Conservation (phyloP, 495 filamentous ascomycete species). For the Trichocladium uniseriatum region DNA sequence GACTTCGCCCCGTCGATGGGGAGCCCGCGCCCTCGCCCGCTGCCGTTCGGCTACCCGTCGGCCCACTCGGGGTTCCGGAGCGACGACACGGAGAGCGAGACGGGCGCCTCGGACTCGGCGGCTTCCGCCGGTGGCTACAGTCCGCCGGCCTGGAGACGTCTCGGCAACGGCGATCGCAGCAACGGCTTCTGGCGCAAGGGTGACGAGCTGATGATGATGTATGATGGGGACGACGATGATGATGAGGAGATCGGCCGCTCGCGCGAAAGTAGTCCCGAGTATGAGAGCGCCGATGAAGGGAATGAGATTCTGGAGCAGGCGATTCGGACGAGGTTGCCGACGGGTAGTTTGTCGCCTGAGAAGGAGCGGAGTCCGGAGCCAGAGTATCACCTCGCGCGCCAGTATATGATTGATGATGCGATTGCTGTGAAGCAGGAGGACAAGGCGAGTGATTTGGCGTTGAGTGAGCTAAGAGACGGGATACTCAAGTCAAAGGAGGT, state of each 20-base stretch:
- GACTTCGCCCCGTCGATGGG: slow-evolving; percentile 55
- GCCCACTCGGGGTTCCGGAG: slow-evolving; percentile 70
- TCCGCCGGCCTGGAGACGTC: slow-evolving; percentile 47
- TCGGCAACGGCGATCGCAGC: slow-evolving; percentile 44
- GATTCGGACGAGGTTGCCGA: slow-evolving; percentile 42
- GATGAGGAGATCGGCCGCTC: slow-evolving; percentile 5
- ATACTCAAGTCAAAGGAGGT: slow-evolving; percentile 6
- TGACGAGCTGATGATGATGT: slow-evolving; percentile 26
- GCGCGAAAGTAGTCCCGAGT: slow-evolving; percentile 25
- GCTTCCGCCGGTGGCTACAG: slow-evolving; percentile 44
- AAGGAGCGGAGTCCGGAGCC: slow-evolving; percentile 41
- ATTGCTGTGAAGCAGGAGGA: slow-evolving; percentile 27
- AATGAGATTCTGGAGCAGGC: slow-evolving; percentile 40
- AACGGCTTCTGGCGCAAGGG: slow-evolving; percentile 45
- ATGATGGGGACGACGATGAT: slow-evolving; percentile 15
- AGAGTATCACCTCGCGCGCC: slow-evolving; percentile 22
- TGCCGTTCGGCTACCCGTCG: slow-evolving; percentile 55
- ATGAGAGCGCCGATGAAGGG: slow-evolving; percentile 27
- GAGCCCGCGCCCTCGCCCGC: slow-evolving; percentile 19
- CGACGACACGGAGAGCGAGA: slow-evolving; percentile 42
- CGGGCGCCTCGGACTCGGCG: slow-evolving; percentile 26
- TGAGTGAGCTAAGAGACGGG: slow-evolving; percentile 10
- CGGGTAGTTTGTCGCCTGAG: slow-evolving; percentile 43
- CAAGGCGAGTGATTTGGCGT: background rate
- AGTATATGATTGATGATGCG: slow-evolving; percentile 13